These are phyloP conservation scores for Aureobasidium sp. DNA, from an alignment of 2,329 filamentous ascomycete genomes.

Conservation along the genomic window DNA sequence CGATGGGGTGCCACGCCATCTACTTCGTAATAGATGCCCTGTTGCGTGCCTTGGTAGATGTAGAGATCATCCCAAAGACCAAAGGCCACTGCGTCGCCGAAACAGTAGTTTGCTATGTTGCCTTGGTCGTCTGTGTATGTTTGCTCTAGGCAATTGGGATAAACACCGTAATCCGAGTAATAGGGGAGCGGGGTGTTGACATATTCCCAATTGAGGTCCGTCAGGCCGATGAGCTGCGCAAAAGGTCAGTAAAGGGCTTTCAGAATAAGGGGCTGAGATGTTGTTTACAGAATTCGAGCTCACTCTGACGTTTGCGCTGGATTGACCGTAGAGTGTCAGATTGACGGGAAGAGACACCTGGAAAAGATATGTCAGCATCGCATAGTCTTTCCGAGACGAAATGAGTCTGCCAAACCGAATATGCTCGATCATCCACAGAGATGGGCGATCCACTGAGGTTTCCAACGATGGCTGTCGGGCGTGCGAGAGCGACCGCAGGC, in stretches of 20 bases:
- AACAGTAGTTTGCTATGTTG: not conserved
- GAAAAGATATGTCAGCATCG: not conserved
- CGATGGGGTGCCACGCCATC: constrained; percentile 13
- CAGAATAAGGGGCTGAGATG: too few species aligned
- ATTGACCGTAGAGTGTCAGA: not conserved
- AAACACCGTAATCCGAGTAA: not conserved
- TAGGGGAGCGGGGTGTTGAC: not conserved
- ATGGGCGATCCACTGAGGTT: not conserved
- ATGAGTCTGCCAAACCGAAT: not conserved
- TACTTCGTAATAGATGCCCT: constrained; percentile 23
- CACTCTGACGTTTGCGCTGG: not conserved
- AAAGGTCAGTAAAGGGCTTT: not conserved
- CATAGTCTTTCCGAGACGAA: too few species aligned
- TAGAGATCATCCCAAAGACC: constrained; percentile 21
- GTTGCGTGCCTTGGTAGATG: constrained; percentile 20
- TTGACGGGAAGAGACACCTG: not conserved
- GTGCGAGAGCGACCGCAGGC: not conserved
- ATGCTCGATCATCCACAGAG: not conserved
- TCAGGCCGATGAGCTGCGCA: not conserved
- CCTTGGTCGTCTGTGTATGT: not conserved
- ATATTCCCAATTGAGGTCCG: not conserved
- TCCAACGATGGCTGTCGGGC: not conserved
- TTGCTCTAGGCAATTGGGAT: not conserved
- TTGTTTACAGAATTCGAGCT: not conserved
- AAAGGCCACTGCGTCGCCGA: not conserved